Conservation (phyloP, 805 yeast species). For the Allodekkera sacchari region DNA sequence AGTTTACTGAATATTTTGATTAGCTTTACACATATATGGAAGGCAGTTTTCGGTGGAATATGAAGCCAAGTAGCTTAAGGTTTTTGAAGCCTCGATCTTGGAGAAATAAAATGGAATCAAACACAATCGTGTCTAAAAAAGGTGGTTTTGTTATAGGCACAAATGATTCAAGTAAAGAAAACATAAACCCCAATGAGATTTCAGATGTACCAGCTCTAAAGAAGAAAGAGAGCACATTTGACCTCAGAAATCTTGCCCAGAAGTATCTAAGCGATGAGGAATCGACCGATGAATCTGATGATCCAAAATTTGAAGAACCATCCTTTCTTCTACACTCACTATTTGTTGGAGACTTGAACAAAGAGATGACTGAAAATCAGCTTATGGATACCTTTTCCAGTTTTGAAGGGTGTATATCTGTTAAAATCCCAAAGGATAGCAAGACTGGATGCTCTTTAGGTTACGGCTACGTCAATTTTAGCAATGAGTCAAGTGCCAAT, state of each 20-base stretch:
- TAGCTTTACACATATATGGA: too few relatives aligned
- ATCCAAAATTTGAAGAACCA: conserved; percentile 2
- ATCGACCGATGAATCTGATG: conserved; percentile 1
- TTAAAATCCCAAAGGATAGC: conserved; percentile 52
- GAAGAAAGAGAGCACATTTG: not conserved
- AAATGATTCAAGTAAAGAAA: too few relatives aligned
- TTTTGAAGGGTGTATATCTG: conserved; percentile 41
- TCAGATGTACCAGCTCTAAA: too few relatives aligned
- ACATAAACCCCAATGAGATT: too few relatives aligned
- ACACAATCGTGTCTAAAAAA: too few relatives aligned
- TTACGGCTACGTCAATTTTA: conserved; percentile 66
- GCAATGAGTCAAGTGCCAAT: conserved; percentile 40
- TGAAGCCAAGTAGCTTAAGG: too few relatives aligned
- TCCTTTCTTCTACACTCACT: conserved; percentile 23
- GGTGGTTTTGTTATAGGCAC: too few relatives aligned
- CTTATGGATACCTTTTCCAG: conserved; percentile 35
- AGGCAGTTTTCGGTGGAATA: too few relatives aligned
- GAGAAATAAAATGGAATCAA: too few relatives aligned
- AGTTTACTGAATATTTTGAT: too few relatives aligned
- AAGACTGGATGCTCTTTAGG: conserved; percentile 51
- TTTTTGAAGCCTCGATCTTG: too few relatives aligned
- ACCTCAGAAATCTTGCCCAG: not conserved
- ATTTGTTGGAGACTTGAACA: conserved; percentile 58
- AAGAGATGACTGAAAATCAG: conserved; percentile 38
- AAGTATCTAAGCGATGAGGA: too few relatives aligned